Conservation (phyloP, 257 asterid genomes). For the Solanum bulbocastanum region DNA sequence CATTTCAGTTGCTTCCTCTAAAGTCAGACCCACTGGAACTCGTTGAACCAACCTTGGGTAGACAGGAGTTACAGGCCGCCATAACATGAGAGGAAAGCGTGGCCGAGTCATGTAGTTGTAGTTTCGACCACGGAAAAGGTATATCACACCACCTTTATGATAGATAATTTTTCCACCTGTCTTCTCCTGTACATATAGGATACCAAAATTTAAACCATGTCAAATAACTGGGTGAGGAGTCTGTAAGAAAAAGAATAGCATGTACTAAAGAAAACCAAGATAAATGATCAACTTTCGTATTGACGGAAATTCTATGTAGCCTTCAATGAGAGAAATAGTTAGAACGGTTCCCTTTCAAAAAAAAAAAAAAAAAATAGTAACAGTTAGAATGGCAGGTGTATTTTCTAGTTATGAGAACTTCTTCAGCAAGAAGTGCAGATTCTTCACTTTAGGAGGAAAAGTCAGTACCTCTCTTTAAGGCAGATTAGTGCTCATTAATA, state of each 20-base stretch:
- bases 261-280: not conserved
- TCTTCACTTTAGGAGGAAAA: not conserved
- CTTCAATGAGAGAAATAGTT: not conserved
- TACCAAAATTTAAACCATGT: not conserved
- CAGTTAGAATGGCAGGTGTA: not conserved
- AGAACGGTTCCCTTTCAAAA: not conserved
- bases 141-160: slow-evolving; percentile 62
- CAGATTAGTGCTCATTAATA: not conserved
- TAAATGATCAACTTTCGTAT: not conserved
- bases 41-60: slow-evolving; percentile 70
- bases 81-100: slow-evolving; percentile 78
- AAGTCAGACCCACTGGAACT: slow-evolving; percentile 76
- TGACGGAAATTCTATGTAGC: not conserved
- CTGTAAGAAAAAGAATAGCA: not conserved
- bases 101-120: slow-evolving; percentile 68
- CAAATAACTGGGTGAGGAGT: not conserved
- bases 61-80: slow-evolving; percentile 85
- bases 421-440: not conserved
- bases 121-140: slow-evolving; percentile 89
- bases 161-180: slow-evolving; percentile 82
- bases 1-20: slow-evolving; percentile 72
- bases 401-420: not conserved
- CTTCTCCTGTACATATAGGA: slow-evolving; percentile 43
- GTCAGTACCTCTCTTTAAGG: not conserved
- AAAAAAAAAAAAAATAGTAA: not conserved